Conservation (phyloP, 2,329 filamentous ascomycete species). For the Pseudogymnoascus sp. region DNA sequence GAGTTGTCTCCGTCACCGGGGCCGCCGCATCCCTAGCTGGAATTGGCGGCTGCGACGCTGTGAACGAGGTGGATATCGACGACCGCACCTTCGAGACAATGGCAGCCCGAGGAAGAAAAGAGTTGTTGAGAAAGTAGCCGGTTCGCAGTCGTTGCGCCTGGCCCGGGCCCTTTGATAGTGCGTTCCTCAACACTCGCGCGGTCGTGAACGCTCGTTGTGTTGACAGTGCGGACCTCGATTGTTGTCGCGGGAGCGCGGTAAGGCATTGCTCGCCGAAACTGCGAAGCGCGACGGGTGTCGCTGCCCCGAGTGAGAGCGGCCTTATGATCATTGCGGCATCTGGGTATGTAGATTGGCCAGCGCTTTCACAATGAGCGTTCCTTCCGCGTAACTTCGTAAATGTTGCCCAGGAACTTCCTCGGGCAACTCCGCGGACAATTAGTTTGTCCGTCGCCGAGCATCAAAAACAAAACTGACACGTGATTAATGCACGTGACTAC, state of each 20-base stretch:
- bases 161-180: neutral
- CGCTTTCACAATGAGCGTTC: slow-evolving; percentile 6
- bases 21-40: neutral
- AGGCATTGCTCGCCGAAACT: neutral
- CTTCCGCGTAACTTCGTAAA: slow-evolving; percentile 1
- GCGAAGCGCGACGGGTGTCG: slow-evolving; percentile 1
- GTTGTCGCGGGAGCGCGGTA: neutral
- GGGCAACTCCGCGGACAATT: neutral
- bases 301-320: slow-evolving; percentile 10
- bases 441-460: neutral
- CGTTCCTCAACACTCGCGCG: slow-evolving; percentile 7
- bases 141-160: neutral
- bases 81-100: neutral
- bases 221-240: neutral
- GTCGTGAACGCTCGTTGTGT: neutral
- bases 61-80: slow-evolving; percentile 2
- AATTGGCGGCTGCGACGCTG: neutral
- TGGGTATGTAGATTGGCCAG: slow-evolving; percentile 3
- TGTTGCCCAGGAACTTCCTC: slow-evolving; percentile 3
- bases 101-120: neutral
- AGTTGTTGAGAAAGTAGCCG: slow-evolving; percentile 6
- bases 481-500: neutral
- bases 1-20: neutral
- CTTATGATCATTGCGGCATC: slow-evolving; percentile 10
- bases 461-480: neutral